Evolutionary conservation across 192 early-diverging fungal species (phyloP).

Genomic region (Globomyces pollinis-pini): DNA sequence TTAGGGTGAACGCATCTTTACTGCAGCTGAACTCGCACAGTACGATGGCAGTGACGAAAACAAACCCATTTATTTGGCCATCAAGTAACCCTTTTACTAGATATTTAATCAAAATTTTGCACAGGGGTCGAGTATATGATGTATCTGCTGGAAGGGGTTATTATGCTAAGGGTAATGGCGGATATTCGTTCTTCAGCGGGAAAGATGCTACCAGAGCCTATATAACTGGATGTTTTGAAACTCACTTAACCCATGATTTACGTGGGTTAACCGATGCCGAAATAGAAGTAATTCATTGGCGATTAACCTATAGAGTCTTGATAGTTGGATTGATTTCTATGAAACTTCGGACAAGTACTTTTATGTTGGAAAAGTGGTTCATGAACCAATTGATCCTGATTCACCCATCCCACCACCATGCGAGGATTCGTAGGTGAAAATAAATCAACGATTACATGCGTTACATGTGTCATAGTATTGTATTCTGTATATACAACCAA

Average conservation of each 20-base stretch:
- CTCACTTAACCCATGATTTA: constrained; percentile 89
- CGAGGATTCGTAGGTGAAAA: too few species aligned
- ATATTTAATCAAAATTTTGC: constrained; percentile 22
- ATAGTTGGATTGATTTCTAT: constrained; percentile 84
- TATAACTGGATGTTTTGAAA: constrained; percentile 89
- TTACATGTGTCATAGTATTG: too few species aligned
- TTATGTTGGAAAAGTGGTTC: constrained; percentile 73
- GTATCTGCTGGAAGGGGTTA: constrained; percentile 67
- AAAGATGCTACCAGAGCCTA: constrained; percentile 89
- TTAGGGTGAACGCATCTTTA: constrained; percentile 54
- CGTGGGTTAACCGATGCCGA: constrained; percentile 71
- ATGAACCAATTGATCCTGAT: constrained; percentile 73
- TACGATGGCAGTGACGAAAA: constrained; percentile 80
- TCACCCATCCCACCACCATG: constrained; percentile 79
- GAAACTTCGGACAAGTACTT: constrained; percentile 79
- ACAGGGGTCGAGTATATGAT: constrained; percentile 93
- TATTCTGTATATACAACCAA: too few species aligned
- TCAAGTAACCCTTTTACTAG: constrained; percentile 58
- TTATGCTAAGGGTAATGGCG: constrained; percentile 75
- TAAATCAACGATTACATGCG: too few species aligned
- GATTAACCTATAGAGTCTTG: constrained; percentile 41
- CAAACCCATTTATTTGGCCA: constrained; percentile 81
- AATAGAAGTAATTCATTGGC: constrained; percentile 49
- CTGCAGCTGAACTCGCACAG: constrained; percentile 63
- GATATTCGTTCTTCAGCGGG: constrained; percentile 86